Evolutionary conservation across 192 early-diverging fungal species (phyloP), one percentile per base, ranked within the genome.

Genomic region (Coemansia sp.): DNA sequence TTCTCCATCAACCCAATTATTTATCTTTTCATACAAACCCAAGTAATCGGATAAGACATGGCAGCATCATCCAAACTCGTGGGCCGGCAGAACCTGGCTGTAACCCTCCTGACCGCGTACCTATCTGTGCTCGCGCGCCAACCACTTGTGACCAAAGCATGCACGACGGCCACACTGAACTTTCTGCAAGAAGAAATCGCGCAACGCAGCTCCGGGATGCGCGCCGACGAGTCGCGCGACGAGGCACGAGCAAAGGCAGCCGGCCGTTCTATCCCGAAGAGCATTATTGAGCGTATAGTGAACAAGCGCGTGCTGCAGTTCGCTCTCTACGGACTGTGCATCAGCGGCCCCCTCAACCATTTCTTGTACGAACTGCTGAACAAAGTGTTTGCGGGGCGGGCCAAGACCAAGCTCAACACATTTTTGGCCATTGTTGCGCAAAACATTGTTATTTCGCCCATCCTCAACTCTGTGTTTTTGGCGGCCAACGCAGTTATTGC

Each of bases 401-500:
- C 88, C 50, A 75, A 75, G 41, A 87, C 82, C 48, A 75, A 81
- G 61, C 64, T 81, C 62, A 86, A 84, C 61, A 88, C 87, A 60
- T 64, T 96, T 51, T 69, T 87, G 55, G 87, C 92, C 62, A 83
- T 94, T 26, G 66, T 96, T 59, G 85, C 84, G 29, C 76, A 85
- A 55, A 90, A 93, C 68, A 71, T 96, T 23, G 75, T 94, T 56
- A 87, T 93, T 55, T 88, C 90, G 43, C 94, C 94, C 18, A 91
- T 94, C 60, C 87, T 90, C 71, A 94, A 93, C 78, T 83, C 90
- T 60, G 89, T 93, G 54, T 96, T 92, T 75, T 73, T 96, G 43
- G 83, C 86, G 27, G 90, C 90, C 49, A 93, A 94, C 86, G 87
- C 91, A 12, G 57, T 88, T 12, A 90, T 96, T 81, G 88, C 88